phyloP scores from a whole-genome alignment of 352 stramenopile species.

The Pythium brachiatum region DNA sequence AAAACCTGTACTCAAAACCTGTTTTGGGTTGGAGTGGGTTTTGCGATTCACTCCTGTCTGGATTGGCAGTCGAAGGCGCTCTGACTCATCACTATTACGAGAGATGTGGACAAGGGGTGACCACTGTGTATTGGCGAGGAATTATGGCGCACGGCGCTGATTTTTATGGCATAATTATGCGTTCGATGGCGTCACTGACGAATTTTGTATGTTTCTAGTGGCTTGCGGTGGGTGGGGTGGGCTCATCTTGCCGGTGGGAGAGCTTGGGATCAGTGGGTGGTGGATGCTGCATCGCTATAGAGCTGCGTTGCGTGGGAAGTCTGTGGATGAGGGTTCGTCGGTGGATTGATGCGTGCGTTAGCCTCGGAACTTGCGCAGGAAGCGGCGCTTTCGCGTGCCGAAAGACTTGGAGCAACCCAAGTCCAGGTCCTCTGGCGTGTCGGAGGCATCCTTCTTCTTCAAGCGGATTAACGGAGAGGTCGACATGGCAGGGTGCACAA shows the following conservation, averaged over 20 bases:
- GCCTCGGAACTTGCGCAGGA: slow-evolving; percentile 19
- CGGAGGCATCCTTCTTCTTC: slow-evolving; percentile 1
- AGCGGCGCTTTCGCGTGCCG: slow-evolving; percentile 40
- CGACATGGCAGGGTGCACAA: not conserved
- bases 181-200: not conserved
- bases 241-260: not conserved
- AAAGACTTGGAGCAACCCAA: slow-evolving; percentile 58
- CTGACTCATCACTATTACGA: too few species aligned
- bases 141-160: not conserved
- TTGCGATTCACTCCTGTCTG: too few species aligned
- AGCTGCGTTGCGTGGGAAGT: not conserved
- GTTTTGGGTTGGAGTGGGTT: too few species aligned
- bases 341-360: too few species aligned
- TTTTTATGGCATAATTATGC: not conserved
- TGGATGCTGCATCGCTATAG: not conserved
- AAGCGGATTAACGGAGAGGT: slow-evolving; percentile 6
- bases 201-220: not conserved
- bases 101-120: too few species aligned
- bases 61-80: too few species aligned
- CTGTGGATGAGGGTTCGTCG: not conserved
- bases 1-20: too few species aligned
- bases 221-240: not conserved
- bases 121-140: too few species aligned
- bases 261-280: not conserved
- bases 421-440: not conserved